Evolutionary conservation across 2,329 filamentous ascomycete genomes (phyloP).

Genomic region (Talaromyces marneffei): DNA sequence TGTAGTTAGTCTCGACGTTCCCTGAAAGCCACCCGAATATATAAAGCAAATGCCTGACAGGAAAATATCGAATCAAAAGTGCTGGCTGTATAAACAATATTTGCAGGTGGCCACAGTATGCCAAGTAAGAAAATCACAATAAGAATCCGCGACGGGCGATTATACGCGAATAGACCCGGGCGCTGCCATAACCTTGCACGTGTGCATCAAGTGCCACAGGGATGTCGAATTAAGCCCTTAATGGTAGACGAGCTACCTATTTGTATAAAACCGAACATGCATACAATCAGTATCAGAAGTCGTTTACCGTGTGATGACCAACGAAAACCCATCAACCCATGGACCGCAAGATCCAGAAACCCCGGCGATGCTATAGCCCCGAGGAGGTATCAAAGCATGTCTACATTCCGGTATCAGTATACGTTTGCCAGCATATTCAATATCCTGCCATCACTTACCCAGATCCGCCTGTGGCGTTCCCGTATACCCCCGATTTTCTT

Average conservation of each 20-base stretch:
- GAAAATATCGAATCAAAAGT: not conserved
- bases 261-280: not conserved
- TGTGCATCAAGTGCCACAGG: not conserved
- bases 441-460: slow-evolving; percentile 56
- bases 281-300: not conserved
- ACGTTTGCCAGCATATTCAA: not conserved
- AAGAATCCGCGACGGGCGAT: not conserved
- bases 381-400: slow-evolving; percentile 79
- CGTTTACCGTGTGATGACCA: slow-evolving; percentile 66
- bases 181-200: not conserved
- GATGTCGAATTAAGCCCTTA: not conserved
- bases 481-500: slow-evolving; percentile 78
- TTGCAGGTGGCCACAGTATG: not conserved
- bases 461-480: slow-evolving; percentile 71
- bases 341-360: slow-evolving; percentile 72
- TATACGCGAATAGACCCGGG: not conserved
- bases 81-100: not conserved
- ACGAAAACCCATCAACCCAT: slow-evolving; percentile 80
- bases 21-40: no score
- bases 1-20: no score
- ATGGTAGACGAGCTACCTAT: not conserved
- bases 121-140: slow-evolving; percentile 3
- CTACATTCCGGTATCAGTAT: slow-evolving; percentile 42
- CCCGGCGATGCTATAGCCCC: slow-evolving; percentile 82
- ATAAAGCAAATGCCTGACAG: not conserved